Conservation (phyloP, 352 stramenopile genomes). For the Globisporangium acanthophoron region DNA sequence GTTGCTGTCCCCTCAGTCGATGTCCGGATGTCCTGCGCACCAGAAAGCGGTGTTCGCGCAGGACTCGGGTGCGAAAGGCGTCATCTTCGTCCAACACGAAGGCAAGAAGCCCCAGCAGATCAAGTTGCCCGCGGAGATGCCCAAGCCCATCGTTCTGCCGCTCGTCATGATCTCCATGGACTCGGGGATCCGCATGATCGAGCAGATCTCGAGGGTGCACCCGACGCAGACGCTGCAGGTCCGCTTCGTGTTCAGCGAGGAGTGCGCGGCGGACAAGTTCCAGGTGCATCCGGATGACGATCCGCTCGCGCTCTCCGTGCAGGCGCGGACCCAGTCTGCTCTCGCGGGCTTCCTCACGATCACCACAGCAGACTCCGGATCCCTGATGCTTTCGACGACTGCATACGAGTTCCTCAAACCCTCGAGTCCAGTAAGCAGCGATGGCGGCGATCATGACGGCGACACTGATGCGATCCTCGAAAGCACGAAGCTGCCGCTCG, state of each 20-base stretch:
- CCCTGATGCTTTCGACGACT: constrained; percentile 20
- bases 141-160: constrained; percentile 37
- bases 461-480: not conserved
- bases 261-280: constrained; percentile 39
- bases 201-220: constrained; percentile 26
- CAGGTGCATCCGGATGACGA: constrained; percentile 38
- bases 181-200: constrained; percentile 41
- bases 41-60: constrained; percentile 58
- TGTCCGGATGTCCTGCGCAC: constrained; percentile 49
- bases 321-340: constrained; percentile 32
- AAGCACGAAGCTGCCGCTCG: constrained; percentile 29
- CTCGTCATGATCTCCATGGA: constrained; percentile 67
- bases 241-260: constrained; percentile 50
- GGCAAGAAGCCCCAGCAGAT: constrained; percentile 57
- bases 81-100: constrained; percentile 54
- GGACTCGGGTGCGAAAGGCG: constrained; percentile 47
- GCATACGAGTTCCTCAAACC: constrained; percentile 32
- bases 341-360: constrained; percentile 50
- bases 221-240: constrained; percentile 29
- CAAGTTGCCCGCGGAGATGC: constrained; percentile 29
- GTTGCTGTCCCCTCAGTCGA: not conserved
- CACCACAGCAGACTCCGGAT: constrained; percentile 35
- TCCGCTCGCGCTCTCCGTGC: constrained; percentile 26
- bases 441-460: not conserved
- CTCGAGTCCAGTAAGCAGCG: not conserved